phyloP scores from a whole-genome alignment of 208 protist species.

The Endotrypanum monterogeii region DNA sequence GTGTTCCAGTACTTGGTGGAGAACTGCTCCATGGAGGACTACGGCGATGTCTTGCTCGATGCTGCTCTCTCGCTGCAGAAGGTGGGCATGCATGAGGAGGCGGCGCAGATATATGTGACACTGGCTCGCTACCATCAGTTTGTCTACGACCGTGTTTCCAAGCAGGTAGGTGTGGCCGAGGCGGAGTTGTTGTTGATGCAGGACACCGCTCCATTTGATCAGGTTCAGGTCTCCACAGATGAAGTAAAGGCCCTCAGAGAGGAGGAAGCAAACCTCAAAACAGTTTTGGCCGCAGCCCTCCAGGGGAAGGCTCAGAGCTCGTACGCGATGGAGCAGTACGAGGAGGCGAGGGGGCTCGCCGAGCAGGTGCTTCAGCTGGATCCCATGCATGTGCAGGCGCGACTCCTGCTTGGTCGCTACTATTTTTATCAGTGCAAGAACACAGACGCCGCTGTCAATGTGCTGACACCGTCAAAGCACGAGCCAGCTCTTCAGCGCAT shows the following conservation, averaged over 20 bases:
- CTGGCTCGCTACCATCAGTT: conserved; percentile 75
- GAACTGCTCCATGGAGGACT: conserved; percentile 81
- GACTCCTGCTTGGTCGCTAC: conserved; percentile 73
- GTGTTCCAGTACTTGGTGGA: conserved; percentile 82
- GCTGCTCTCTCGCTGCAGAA: conserved; percentile 74
- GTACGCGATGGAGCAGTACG: conserved; percentile 36
- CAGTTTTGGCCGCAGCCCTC: conserved; percentile 56
- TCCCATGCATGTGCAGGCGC: conserved; percentile 62
- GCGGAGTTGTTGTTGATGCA: conserved; percentile 25
- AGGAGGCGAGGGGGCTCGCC: conserved; percentile 28
- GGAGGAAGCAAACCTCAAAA: conserved; percentile 44
- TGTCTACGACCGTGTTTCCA: conserved; percentile 32
- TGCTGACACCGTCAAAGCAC: conserved; percentile 59
- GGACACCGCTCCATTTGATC: conserved; percentile 15
- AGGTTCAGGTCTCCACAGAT: conserved; percentile 21
- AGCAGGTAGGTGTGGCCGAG: conserved; percentile 17
- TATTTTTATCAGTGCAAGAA: conserved; percentile 71
- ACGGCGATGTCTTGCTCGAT: conserved; percentile 84
- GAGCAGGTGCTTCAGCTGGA: conserved; percentile 63
- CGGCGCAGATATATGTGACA: conserved; percentile 60
- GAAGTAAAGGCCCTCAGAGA: conserved; percentile 17
- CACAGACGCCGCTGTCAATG: conserved; percentile 44
- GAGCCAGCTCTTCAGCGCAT: conserved; percentile 81
- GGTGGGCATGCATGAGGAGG: conserved; percentile 69
- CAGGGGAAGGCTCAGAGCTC: conserved; percentile 73